Conservation (phyloP, 2,329 filamentous ascomycete genomes). For the Monilinia vaccinii-corymbosi region DNA sequence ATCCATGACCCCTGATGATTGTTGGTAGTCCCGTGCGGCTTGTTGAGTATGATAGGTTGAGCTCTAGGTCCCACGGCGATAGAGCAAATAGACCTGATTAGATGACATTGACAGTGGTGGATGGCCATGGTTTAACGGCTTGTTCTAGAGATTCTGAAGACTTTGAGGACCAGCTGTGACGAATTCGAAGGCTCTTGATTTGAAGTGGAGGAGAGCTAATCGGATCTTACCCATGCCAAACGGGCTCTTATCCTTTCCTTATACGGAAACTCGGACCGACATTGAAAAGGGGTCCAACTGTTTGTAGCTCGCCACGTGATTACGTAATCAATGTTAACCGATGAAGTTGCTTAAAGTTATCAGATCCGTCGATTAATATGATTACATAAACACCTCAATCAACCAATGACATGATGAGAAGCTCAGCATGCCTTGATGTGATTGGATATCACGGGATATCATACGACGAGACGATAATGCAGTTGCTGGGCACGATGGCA, state of each 20-base stretch:
- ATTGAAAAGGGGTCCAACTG: too few species aligned
- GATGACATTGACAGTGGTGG: neutral
- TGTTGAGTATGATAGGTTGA: neutral
- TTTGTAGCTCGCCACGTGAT: neutral
- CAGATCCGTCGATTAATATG: neutral
- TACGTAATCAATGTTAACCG: neutral
- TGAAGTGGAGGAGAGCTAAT: neutral
- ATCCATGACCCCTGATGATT: too few species aligned
- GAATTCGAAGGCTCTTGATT: neutral
- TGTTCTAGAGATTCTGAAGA: too few species aligned
- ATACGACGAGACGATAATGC: too few species aligned
- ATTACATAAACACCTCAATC: too few species aligned
- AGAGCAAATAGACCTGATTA: neutral
- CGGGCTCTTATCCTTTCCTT: neutral
- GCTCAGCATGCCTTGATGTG: too few species aligned
- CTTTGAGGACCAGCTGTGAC: too few species aligned
- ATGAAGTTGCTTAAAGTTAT: slow-evolving; percentile 4
- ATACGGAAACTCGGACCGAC: neutral
- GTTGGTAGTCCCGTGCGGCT: too few species aligned
- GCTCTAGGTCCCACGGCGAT: neutral
- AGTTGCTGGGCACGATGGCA: too few species aligned
- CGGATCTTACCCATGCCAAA: neutral
- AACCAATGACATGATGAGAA: too few species aligned
- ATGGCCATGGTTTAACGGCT: neutral
- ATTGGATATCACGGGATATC: neutral